A percentile compares a stretch with the other conserved stretches of the same genome.
Evolutionary conservation across 2,329 filamentous ascomycete genomes (phyloP).

Genomic region (Septoria linicola): DNA sequence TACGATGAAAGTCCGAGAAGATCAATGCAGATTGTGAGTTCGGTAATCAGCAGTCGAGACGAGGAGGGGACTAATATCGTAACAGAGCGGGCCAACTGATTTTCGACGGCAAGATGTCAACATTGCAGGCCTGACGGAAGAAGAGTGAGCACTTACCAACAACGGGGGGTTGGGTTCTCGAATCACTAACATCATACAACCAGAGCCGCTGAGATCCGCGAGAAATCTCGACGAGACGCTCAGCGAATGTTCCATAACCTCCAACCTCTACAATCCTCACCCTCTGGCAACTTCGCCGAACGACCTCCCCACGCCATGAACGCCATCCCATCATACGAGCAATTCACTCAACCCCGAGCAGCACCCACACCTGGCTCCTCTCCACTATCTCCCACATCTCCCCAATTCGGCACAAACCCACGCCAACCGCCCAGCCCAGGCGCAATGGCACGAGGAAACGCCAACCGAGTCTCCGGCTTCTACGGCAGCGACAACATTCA

Average conservation of each 20-base stretch:
- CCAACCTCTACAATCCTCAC: slow-evolving; percentile 35
- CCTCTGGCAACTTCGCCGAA: slow-evolving; percentile 32
- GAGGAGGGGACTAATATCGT: background rate
- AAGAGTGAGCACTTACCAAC: slow-evolving; percentile 27
- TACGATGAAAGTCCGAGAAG: slow-evolving; percentile 25
- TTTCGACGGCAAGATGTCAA: slow-evolving; percentile 38
- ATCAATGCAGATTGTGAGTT: slow-evolving; percentile 30
- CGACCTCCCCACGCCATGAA: slow-evolving; percentile 19
- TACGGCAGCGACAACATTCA: slow-evolving; percentile 8
- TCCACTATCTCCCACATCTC: background rate
- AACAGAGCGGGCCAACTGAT: slow-evolving; percentile 35
- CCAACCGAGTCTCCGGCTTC: slow-evolving; percentile 10
- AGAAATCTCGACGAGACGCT: slow-evolving; percentile 35
- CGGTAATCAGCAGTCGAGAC: background rate
- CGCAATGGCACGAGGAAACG: background rate
- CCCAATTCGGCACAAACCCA: slow-evolving; percentile 11
- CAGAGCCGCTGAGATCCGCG: slow-evolving; percentile 28
- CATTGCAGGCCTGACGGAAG: slow-evolving; percentile 33
- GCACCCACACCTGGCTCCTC: slow-evolving; percentile 24
- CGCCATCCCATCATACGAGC: slow-evolving; percentile 27
- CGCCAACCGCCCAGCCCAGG: background rate
- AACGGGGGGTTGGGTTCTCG: background rate
- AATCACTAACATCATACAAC: background rate
- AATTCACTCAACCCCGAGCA: slow-evolving; percentile 32
- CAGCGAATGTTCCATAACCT: slow-evolving; percentile 32